Conservation (phyloP, 106 monocot genomes). For the Acorus calamus region DNA sequence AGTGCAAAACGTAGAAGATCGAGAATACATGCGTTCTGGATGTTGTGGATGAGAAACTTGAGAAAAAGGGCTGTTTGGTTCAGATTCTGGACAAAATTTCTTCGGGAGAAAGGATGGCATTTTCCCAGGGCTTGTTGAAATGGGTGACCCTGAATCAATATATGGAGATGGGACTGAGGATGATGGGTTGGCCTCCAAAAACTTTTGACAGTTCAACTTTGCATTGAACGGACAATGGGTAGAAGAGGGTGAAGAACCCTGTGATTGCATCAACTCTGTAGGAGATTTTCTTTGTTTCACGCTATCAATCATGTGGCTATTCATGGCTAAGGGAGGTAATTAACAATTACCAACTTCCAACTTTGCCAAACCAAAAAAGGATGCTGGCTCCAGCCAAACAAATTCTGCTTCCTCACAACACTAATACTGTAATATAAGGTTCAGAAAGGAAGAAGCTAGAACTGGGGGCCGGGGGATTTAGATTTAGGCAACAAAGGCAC, state of each 20-base stretch:
- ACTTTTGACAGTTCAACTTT: background rate
- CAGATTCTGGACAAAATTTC: slow-evolving; percentile 18
- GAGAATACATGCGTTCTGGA: slow-evolving; percentile 37
- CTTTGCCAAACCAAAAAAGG: background rate
- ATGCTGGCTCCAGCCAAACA: too few relatives aligned
- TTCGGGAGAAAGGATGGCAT: slow-evolving; percentile 6
- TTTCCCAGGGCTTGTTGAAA: slow-evolving; percentile 7
- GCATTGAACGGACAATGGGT: slow-evolving; percentile 8
- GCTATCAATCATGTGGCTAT: slow-evolving; percentile 14
- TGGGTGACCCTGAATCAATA: slow-evolving; percentile 4
- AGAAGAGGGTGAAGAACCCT: slow-evolving; percentile 11
- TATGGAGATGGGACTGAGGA: slow-evolving; percentile 8
- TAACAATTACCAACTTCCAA: background rate
- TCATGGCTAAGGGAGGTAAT: slow-evolving; percentile 10
- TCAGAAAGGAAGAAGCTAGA: too few relatives aligned
- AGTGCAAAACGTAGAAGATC: slow-evolving; percentile 67
- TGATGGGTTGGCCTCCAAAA: slow-evolving; percentile 5
- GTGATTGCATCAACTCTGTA: slow-evolving; percentile 10
- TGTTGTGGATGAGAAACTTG: slow-evolving; percentile 21
- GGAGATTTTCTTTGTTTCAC: slow-evolving; percentile 25
- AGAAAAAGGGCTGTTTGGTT: slow-evolving; percentile 17
- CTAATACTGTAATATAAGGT: too few relatives aligned
- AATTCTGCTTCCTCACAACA: too few relatives aligned
- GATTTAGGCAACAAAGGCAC: too few relatives aligned
- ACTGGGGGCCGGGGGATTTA: too few relatives aligned